phyloP scores from a whole-genome alignment of 192 early-diverging fungal genomes.

The Dimargaris verticillata region DNA sequence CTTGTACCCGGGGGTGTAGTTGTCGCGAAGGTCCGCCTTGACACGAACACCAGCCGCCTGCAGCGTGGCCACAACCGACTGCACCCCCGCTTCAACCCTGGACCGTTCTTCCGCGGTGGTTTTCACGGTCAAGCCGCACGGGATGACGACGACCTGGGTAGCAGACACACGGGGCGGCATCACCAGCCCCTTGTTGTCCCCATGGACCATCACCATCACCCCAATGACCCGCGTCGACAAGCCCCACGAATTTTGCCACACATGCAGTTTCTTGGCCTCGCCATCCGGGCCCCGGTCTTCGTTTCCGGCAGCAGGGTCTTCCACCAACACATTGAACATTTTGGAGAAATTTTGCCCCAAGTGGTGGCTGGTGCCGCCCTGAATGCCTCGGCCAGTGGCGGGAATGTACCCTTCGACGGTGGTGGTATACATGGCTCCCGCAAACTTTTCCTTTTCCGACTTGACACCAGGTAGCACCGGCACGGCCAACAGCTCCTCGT shows the following conservation, averaged over 20 bases:
- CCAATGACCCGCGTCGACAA: slow-evolving; percentile 93
- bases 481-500: slow-evolving; percentile 91
- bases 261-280: slow-evolving; percentile 52
- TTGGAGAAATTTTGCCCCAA: slow-evolving; percentile 99
- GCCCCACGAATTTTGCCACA: slow-evolving; percentile 99
- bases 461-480: slow-evolving; percentile 93
- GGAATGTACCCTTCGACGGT: slow-evolving; percentile 97
- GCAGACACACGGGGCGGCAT: slow-evolving; percentile 84
- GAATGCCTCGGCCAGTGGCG: slow-evolving; percentile 91
- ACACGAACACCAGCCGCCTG: slow-evolving; percentile 57
- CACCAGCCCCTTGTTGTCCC: slow-evolving; percentile 96
- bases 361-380: slow-evolving; percentile 95
- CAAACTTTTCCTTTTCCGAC: slow-evolving; percentile 99
- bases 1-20: slow-evolving; percentile 89
- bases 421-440: slow-evolving; percentile 92
- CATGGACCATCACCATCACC: slow-evolving; percentile 98
- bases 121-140: slow-evolving; percentile 84
- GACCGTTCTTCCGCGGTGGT: slow-evolving; percentile 56
- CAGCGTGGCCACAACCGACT: slow-evolving; percentile 48
- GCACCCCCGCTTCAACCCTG: slow-evolving; percentile 44
- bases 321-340: slow-evolving; percentile 91
- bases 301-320: slow-evolving; percentile 54
- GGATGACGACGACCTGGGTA: slow-evolving; percentile 82
- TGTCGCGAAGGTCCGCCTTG: slow-evolving; percentile 62
- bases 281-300: slow-evolving; percentile 23